Percentiles rank a stretch among this genome's conserved stretches.
Conservation (phyloP, 192 early-diverging fungal genomes). For the Coemansia nantahalensis region DNA sequence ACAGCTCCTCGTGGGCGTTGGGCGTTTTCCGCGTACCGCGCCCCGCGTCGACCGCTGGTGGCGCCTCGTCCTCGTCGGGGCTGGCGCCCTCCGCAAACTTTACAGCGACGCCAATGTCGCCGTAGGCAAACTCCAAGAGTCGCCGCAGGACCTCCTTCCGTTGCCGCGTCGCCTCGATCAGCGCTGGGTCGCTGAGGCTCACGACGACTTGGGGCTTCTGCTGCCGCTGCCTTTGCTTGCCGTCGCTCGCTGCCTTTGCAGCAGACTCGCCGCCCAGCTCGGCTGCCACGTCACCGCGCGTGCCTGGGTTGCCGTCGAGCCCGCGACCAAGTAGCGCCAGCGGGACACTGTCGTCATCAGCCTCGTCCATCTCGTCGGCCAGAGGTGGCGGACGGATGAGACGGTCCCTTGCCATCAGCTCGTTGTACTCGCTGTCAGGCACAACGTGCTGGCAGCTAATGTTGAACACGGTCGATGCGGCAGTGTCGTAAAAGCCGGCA, state of each 20-base stretch:
- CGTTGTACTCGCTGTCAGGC: slow-evolving; percentile 52
- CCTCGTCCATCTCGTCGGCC: neutral
- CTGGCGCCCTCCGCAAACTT: slow-evolving; percentile 6
- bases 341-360: slow-evolving; percentile 3
- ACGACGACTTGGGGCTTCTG: slow-evolving; percentile 28
- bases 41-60: neutral
- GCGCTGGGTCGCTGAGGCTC: slow-evolving; percentile 23
- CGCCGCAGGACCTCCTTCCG: slow-evolving; percentile 26
- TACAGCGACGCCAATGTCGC: slow-evolving; percentile 15
- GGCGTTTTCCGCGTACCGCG: neutral
- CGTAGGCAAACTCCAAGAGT: slow-evolving; percentile 23
- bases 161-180: slow-evolving; percentile 1
- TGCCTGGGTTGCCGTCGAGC: too few species aligned
- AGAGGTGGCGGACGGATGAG: neutral
- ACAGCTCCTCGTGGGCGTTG: slow-evolving; percentile 6
- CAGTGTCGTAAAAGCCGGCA: slow-evolving; percentile 48
- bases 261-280: neutral
- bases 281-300: too few species aligned
- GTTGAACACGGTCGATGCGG: slow-evolving; percentile 48
- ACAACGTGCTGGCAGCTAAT: slow-evolving; percentile 67
- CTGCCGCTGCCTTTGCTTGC: neutral
- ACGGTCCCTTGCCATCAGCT: slow-evolving; percentile 1
- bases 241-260: neutral
- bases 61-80: neutral
- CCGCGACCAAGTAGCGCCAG: slow-evolving; percentile 4